phyloP scores from a whole-genome alignment of 495 filamentous ascomycete genomes.

The Tirmania nivea region DNA sequence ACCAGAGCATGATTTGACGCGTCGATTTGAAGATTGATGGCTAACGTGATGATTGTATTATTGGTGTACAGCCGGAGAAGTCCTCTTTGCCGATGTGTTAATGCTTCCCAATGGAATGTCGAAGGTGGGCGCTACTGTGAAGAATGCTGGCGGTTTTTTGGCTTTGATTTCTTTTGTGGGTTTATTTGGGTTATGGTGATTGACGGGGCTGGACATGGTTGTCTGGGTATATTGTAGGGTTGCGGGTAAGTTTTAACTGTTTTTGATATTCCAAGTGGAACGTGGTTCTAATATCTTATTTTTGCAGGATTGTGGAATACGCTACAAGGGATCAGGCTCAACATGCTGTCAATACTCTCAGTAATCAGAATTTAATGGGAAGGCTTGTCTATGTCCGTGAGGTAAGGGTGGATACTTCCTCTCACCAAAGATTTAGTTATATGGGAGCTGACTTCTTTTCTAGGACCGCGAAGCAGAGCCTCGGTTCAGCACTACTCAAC shows the following conservation, averaged over 20 bases:
- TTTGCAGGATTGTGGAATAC: constrained; percentile 94
- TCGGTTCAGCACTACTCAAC: constrained; percentile 60
- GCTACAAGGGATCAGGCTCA: constrained; percentile 98
- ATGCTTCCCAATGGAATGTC: constrained; percentile 99
- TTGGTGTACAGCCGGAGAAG: constrained; percentile 62
- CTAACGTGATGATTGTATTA: not conserved
- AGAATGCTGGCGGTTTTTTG: constrained; percentile 62
- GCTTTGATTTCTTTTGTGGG: constrained; percentile 43
- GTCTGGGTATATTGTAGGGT: constrained; percentile 85
- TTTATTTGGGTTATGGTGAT: constrained; percentile 87
- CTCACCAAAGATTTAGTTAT: not conserved
- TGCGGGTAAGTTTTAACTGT: constrained; percentile 60
- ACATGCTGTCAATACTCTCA: constrained; percentile 88
- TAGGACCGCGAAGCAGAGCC: constrained; percentile 92
- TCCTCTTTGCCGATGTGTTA: constrained; percentile 98
- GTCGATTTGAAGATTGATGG: not conserved
- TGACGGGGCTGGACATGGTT: constrained; percentile 93
- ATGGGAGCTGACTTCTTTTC: not conserved
- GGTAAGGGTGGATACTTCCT: constrained; percentile 30
- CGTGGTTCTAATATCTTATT: constrained; percentile 10
- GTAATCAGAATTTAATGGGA: constrained; percentile 97
- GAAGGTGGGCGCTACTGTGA: constrained; percentile 97
- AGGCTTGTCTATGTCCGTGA: constrained; percentile 96
- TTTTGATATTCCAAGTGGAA: not conserved
- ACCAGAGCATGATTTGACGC: too few relatives aligned